Evolutionary conservation across 257 asterid species (phyloP).

Genomic region (Penstemon eatonii): DNA sequence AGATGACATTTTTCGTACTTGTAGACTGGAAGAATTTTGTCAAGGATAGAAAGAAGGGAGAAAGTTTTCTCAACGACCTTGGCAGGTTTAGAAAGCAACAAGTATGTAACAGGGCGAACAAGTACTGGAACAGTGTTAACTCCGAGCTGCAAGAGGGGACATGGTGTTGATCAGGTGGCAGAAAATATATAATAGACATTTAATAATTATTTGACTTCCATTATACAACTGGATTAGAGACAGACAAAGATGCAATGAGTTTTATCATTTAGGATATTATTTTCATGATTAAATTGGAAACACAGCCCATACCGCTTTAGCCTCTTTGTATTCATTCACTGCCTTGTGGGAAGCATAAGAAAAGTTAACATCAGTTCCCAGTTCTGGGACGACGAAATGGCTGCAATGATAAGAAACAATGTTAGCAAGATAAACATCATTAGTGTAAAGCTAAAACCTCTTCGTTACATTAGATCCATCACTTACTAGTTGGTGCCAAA

Average conservation of each 20-base stretch:
- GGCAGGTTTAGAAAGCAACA: slow-evolving; percentile 56
- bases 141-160: slow-evolving; percentile 39
- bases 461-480: neutral
- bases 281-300: neutral
- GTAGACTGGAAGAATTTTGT: slow-evolving; percentile 55
- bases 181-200: neutral
- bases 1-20: slow-evolving; percentile 29
- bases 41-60: slow-evolving; percentile 45
- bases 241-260: neutral
- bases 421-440: slow-evolving; percentile 10
- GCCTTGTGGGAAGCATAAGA: slow-evolving; percentile 42
- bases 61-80: slow-evolving; percentile 51
- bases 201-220: neutral
- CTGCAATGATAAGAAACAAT: slow-evolving; percentile 27
- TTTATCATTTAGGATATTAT: neutral
- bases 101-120: slow-evolving; percentile 56
- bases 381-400: slow-evolving; percentile 42
- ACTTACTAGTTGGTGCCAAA: slow-evolving; percentile 56
- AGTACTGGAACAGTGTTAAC: slow-evolving; percentile 52
- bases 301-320: slow-evolving; percentile 34
- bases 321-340: slow-evolving; percentile 40
- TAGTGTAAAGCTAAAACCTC: neutral
- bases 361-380: slow-evolving; percentile 39
- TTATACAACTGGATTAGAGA: slow-evolving; percentile 1
- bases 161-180: neutral